These are phyloP conservation scores for Primulina tabacum DNA, from an alignment of 257 asterid genomes.

Conservation along the genomic window DNA sequence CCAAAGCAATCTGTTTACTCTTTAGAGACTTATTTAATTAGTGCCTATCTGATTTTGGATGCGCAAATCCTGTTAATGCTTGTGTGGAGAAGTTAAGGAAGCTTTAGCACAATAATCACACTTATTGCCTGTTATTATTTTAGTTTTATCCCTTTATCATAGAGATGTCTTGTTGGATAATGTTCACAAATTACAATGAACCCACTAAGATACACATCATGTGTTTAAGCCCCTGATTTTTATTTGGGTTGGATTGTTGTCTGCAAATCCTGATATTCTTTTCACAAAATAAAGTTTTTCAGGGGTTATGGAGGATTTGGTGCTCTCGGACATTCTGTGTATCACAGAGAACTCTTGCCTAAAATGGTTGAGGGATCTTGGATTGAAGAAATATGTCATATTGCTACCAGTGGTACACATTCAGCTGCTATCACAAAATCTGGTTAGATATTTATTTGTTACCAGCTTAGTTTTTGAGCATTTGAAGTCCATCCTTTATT, in stretches of 20 bases:
- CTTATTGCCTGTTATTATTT: not conserved
- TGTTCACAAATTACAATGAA: constrained; percentile 5
- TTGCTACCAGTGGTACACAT: constrained; percentile 90
- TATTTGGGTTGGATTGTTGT: constrained; percentile 14
- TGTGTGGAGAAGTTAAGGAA: not conserved
- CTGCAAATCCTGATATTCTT: constrained; percentile 40
- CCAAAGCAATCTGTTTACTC: not conserved
- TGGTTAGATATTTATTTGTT: constrained; percentile 42
- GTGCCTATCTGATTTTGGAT: not conserved
- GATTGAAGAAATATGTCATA: constrained; percentile 63
- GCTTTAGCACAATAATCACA: too few species aligned
- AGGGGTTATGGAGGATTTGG: constrained; percentile 99
- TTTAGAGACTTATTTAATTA: too few species aligned
- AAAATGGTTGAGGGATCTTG: constrained; percentile 80
- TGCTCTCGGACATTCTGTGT: constrained; percentile 94
- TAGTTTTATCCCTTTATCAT: not conserved
- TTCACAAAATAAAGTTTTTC: constrained; percentile 60
- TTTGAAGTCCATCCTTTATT: not conserved
- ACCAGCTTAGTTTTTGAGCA: not conserved
- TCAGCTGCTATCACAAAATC: constrained; percentile 77
- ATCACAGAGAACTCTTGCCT: constrained; percentile 77
- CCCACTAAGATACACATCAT: not conserved
- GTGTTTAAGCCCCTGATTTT: constrained; percentile 15
- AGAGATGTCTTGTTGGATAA: constrained; percentile 1
- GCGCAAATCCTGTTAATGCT: not conserved